Evolutionary conservation across 306 rosid genomes (phyloP).

Genomic region (Fragaria ananassa): DNA sequence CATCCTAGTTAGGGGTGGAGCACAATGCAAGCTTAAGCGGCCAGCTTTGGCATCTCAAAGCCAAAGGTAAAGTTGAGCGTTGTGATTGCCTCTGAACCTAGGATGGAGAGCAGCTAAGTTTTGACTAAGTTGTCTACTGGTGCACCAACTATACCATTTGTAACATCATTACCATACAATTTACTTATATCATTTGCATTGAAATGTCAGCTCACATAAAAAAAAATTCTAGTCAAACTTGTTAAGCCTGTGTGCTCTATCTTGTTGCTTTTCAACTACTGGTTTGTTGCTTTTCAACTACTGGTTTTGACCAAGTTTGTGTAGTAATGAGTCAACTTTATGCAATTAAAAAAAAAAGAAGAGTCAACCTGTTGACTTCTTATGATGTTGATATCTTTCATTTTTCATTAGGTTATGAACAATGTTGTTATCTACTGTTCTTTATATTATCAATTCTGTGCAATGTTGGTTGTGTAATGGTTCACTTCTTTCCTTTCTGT

Average conservation of each 20-base stretch:
- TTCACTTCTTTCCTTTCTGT: slow-evolving; percentile 20
- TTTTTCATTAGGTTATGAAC: background rate
- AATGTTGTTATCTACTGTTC: background rate
- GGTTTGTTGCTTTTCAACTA: no score
- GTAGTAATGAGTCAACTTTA: background rate
- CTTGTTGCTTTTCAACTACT: background rate
- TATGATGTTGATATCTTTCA: background rate
- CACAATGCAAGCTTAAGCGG: background rate
- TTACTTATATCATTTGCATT: background rate
- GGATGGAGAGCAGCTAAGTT: background rate
- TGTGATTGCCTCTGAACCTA: background rate
- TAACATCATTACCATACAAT: background rate
- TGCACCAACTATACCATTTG: background rate
- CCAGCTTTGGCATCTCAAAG: background rate
- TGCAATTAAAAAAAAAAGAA: no score
- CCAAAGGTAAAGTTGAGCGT: background rate
- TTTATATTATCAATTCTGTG: background rate
- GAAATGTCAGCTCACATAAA: background rate
- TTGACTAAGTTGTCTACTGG: background rate
- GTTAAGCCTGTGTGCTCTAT: background rate
- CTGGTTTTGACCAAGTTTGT: background rate
- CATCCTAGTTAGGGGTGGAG: background rate
- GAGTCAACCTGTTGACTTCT: background rate
- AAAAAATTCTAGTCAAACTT: no score
- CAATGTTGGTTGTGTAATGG: slow-evolving; percentile 5